Base-by-base conservation (phyloP, 768 basidiomycete species). In the Hirschioporus abietinus region DNA sequence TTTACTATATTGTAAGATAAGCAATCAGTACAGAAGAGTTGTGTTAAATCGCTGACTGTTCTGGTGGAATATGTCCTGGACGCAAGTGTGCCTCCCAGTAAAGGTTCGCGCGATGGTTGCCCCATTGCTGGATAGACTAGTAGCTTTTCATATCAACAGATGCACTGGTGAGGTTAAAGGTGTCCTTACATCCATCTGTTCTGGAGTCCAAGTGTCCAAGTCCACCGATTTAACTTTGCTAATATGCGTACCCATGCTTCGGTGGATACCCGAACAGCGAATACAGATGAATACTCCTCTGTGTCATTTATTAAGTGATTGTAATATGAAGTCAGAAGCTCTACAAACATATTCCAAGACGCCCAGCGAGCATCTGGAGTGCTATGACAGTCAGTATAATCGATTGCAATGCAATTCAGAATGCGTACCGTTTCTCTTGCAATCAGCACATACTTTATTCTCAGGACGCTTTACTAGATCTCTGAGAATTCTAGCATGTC, bases 21-120 rank as follows among this genome's bases (percentile, higher is more conserved):
- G 30, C 58, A 58, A 23, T 35, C 27, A 12, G 62, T 15, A 35
- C 18, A 61, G 60, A 25, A 64, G 6, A 64, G 62, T 35, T 20
- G 52, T 58, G 42, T 62, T 9, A 25, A 24, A 70, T 20, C 24
- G 84, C 94, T 73, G 72, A 98, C 96, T 98, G 96, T 70, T 99
- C 96, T 6, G 93, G 91, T 42, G 96, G 96, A 24, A 91, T 71
- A 75, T 99, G 96, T 0, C 96, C 96, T 20, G 86, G 77, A 75
- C 94, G 96, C 65, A 99, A 80, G 78, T 97, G 96, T 4, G 93
- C 91, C 75, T 99, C 96, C 96, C 96, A 99, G 78, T 98, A 99
- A 5, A 92, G 71, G 78, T 99, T 99, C 8, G 95, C 96, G 8
- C 88, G 88, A 63, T 81, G 82, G 75, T 99, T 99, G 0, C 96